A percentile compares a stretch with the other conserved stretches of the same genome.
Evolutionary conservation across 2,329 filamentous ascomycete species (phyloP).

Genomic region (Sporothrix globosa): DNA sequence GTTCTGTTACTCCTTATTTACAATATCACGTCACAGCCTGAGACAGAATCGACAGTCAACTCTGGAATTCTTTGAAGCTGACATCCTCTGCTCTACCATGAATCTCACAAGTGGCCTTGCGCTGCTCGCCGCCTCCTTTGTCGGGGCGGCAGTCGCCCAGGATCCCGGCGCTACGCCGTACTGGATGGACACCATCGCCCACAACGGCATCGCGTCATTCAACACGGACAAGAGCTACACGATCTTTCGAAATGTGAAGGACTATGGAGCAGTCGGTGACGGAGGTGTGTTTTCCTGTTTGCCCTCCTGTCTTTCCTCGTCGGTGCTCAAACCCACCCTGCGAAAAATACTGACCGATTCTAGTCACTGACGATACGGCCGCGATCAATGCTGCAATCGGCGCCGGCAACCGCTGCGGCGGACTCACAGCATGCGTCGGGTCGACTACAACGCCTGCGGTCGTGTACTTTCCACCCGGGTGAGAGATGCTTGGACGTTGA

Average conservation of each 20-base stretch:
- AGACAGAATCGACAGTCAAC: not conserved
- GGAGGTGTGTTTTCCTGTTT: constrained; percentile 48
- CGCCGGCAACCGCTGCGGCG: constrained; percentile 41
- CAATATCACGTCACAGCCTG: not conserved
- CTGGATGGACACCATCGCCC: constrained; percentile 52
- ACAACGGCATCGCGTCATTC: constrained; percentile 54
- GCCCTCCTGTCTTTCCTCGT: not conserved
- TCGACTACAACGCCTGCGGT: constrained; percentile 38
- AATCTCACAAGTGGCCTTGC: constrained; percentile 19
- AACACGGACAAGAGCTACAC: constrained; percentile 44
- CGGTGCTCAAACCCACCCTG: not conserved
- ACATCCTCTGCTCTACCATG: constrained; percentile 10
- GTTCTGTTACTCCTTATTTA: not conserved
- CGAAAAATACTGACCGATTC: constrained; percentile 1
- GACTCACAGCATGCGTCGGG: constrained; percentile 35
- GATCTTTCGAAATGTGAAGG: constrained; percentile 37
- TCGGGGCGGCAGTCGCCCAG: constrained; percentile 29
- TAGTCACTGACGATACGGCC: constrained; percentile 69
- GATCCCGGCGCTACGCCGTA: constrained; percentile 37
- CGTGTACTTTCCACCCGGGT: constrained; percentile 38
- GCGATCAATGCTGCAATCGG: constrained; percentile 71
- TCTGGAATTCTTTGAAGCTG: not conserved
- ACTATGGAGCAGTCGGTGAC: constrained; percentile 69
- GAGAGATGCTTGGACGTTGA: not conserved
- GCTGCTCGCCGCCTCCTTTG: constrained; percentile 27